Evolutionary conservation across 768 basidiomycete genomes (phyloP).

Genomic region (Phanerochaete carnosa): DNA sequence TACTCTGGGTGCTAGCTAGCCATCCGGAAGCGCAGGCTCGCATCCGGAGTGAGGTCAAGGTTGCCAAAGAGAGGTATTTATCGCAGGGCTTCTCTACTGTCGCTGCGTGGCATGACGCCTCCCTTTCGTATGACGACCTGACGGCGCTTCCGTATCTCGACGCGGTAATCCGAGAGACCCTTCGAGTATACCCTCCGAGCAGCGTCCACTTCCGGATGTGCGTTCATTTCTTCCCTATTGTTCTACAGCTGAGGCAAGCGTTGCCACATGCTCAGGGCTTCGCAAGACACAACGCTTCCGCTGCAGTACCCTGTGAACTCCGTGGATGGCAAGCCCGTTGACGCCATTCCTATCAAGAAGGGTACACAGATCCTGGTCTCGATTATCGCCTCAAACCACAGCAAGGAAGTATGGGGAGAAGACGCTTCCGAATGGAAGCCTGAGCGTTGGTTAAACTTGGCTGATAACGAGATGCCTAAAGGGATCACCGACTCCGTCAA

Average conservation of each 20-base stretch:
- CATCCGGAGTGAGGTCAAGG: slow-evolving; percentile 5
- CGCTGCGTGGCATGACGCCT: neutral
- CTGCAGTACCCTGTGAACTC: slow-evolving; percentile 36
- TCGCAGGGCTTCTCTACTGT: slow-evolving; percentile 1
- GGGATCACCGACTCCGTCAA: slow-evolving; percentile 37
- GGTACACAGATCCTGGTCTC: slow-evolving; percentile 37
- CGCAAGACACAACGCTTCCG: slow-evolving; percentile 35
- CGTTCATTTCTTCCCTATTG: neutral
- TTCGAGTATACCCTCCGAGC: slow-evolving; percentile 24
- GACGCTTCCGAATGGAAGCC: slow-evolving; percentile 49
- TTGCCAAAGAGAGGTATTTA: slow-evolving; percentile 10
- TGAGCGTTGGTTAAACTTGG: slow-evolving; percentile 41
- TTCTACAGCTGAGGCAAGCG: neutral
- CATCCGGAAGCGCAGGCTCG: slow-evolving; percentile 8
- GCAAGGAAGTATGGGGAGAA: slow-evolving; percentile 42
- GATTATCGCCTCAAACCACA: slow-evolving; percentile 36
- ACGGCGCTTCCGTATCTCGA: slow-evolving; percentile 10
- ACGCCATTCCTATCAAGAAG: slow-evolving; percentile 35
- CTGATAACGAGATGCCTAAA: slow-evolving; percentile 24
- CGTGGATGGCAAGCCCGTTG: slow-evolving; percentile 32
- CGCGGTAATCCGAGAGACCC: slow-evolving; percentile 11
- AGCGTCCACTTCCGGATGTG: neutral
- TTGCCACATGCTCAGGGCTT: neutral
- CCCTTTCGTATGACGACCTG: slow-evolving; percentile 9
- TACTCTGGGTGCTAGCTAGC: slow-evolving; percentile 4